These are phyloP conservation scores for Apophysomyces variabilis DNA, from an alignment of 371 early-diverging fungal species.

Conservation along the genomic window DNA sequence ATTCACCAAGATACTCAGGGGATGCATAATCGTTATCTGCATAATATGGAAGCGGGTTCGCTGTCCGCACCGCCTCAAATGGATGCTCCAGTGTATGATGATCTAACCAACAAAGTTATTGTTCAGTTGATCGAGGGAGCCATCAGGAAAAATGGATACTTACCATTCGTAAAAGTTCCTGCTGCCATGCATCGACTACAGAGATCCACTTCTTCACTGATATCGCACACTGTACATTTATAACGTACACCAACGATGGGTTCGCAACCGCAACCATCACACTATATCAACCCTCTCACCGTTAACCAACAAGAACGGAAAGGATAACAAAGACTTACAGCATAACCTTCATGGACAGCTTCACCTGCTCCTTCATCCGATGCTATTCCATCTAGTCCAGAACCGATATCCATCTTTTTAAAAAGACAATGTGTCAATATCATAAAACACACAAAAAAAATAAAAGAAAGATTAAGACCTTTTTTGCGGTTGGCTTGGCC, in stretches of 20 bases:
- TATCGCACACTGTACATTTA: slow-evolving; percentile 65
- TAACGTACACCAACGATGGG: slow-evolving; percentile 67
- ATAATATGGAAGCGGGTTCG: slow-evolving; percentile 49
- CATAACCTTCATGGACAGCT: slow-evolving; percentile 59
- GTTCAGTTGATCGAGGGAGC: background rate
- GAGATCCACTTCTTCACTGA: slow-evolving; percentile 55
- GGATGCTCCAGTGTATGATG: slow-evolving; percentile 54
- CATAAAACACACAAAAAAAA: background rate
- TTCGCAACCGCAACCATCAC: slow-evolving; percentile 63
- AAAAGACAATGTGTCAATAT: background rate
- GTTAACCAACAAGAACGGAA: no score
- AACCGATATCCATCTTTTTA: background rate
- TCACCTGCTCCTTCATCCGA: slow-evolving; percentile 24
- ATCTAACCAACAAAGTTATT: slow-evolving; percentile 28
- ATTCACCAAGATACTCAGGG: slow-evolving; percentile 52
- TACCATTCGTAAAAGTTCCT: slow-evolving; percentile 57
- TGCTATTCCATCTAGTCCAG: background rate
- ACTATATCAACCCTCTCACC: slow-evolving; percentile 29
- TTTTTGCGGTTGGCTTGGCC: slow-evolving; percentile 18
- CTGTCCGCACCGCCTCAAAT: slow-evolving; percentile 53
- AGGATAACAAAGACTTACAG: slow-evolving; percentile 42
- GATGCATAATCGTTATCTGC: slow-evolving; percentile 56
- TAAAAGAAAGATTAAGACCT: background rate
- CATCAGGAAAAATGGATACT: background rate
- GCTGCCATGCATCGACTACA: slow-evolving; percentile 53